Evolutionary conservation across 106 monocot species (phyloP).

Genomic region (Acanthochlamys bracteata): DNA sequence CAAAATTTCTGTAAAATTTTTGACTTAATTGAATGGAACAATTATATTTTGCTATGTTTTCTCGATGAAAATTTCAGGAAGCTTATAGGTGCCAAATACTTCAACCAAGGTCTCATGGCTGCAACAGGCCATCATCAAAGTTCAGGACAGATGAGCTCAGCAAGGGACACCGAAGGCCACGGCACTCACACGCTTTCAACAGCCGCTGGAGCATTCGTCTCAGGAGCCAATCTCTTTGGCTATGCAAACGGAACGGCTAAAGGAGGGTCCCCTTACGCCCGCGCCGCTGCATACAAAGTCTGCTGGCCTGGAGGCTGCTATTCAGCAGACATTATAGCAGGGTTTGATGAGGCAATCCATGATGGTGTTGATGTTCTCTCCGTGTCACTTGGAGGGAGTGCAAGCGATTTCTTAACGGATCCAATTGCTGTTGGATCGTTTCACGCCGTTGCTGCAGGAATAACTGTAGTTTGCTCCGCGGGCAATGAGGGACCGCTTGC

Average conservation of each 20-base stretch:
- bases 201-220: conserved; percentile 33
- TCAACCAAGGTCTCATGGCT: conserved; percentile 8
- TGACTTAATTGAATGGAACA: no score
- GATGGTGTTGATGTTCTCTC: conserved; percentile 66
- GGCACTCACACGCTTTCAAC: conserved; percentile 78
- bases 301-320: conserved; percentile 24
- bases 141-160: neutral
- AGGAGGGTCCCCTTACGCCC: conserved; percentile 45
- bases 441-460: conserved; percentile 21
- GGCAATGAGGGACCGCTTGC: conserved; percentile 16
- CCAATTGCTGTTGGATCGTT: conserved; percentile 22
- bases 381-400: conserved; percentile 23
- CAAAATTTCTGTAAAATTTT: no score
- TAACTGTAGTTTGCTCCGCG: conserved; percentile 23
- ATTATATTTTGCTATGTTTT: neutral
- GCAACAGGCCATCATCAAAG: neutral
- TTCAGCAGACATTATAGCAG: conserved; percentile 29
- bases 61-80: neutral
- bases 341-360: conserved; percentile 32
- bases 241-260: conserved; percentile 47
- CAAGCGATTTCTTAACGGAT: neutral
- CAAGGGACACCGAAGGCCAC: conserved; percentile 42
- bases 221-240: conserved; percentile 31
- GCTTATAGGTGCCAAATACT: conserved; percentile 32
- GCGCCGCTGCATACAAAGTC: conserved; percentile 46